Evolutionary conservation across 352 stramenopile genomes (phyloP).

Genomic region (Phytophthora sp.): DNA sequence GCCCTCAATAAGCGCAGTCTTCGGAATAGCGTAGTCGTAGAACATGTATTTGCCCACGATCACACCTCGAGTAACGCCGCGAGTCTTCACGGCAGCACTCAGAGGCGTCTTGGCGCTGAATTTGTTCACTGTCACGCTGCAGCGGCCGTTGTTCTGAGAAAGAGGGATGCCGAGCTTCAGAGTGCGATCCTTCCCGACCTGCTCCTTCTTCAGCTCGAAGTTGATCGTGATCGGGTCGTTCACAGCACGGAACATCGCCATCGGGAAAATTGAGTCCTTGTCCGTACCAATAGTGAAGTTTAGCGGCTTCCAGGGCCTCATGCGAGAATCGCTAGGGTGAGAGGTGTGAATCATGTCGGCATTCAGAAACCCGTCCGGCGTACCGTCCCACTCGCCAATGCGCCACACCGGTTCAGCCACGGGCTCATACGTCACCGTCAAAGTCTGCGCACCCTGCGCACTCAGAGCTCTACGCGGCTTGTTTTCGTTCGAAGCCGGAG

Average conservation of each 20-base stretch:
- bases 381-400: slow-evolving; percentile 62
- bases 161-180: slow-evolving; percentile 56
- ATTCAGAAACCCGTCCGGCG: slow-evolving; percentile 56
- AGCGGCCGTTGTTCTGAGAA: slow-evolving; percentile 48
- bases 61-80: slow-evolving; percentile 54
- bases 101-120: slow-evolving; percentile 38
- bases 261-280: slow-evolving; percentile 42
- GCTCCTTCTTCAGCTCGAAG: slow-evolving; percentile 41
- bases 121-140: slow-evolving; percentile 48
- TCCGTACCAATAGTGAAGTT: slow-evolving; percentile 45
- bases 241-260: slow-evolving; percentile 55
- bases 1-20: slow-evolving; percentile 38
- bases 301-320: slow-evolving; percentile 34
- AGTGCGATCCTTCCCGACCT: slow-evolving; percentile 35
- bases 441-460: slow-evolving; percentile 11
- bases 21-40: slow-evolving; percentile 56
- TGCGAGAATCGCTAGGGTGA: slow-evolving; percentile 58
- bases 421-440: slow-evolving; percentile 35
- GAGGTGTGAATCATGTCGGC: slow-evolving; percentile 61
- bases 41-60: slow-evolving; percentile 55
- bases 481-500: not conserved
- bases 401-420: slow-evolving; percentile 44
- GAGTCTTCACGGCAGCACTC: slow-evolving; percentile 47
- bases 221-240: slow-evolving; percentile 56
- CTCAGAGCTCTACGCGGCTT: slow-evolving; percentile 7